phyloP scores from a whole-genome alignment of 177 flowering plant species.

The Tripterygium wilfordii region DNA sequence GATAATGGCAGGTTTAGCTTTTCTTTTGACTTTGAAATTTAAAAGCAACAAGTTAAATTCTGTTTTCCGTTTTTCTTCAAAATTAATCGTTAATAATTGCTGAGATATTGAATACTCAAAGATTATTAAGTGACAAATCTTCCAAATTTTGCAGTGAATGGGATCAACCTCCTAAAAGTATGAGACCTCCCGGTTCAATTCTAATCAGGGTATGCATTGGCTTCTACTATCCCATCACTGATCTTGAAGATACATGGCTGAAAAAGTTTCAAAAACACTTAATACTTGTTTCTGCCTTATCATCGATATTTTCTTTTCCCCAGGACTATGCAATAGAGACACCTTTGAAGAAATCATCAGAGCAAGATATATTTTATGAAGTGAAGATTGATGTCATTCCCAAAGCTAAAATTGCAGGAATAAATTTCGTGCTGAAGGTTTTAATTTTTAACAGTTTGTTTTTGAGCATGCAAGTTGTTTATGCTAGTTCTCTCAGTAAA shows the following conservation, averaged over 20 bases:
- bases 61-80: background rate
- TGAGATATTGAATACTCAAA: too few relatives aligned
- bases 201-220: slow-evolving; percentile 79
- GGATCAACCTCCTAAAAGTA: slow-evolving; percentile 92
- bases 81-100: background rate
- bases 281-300: too few relatives aligned
- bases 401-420: slow-evolving; percentile 45
- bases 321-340: slow-evolving; percentile 92
- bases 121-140: too few relatives aligned
- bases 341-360: slow-evolving; percentile 43
- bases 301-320: slow-evolving; percentile 7
- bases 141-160: slow-evolving; percentile 63
- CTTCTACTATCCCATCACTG: too few relatives aligned
- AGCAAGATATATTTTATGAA: slow-evolving; percentile 36
- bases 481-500: too few relatives aligned
- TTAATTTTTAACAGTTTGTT: too few relatives aligned
- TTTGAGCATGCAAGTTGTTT: slow-evolving; percentile 4
- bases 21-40: too few relatives aligned
- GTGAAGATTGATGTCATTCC: slow-evolving; percentile 43
- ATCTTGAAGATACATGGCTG: too few relatives aligned
- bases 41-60: too few relatives aligned
- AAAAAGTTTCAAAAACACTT: too few relatives aligned
- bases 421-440: slow-evolving; percentile 83
- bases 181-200: slow-evolving; percentile 80
- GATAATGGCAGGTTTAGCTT: slow-evolving; percentile 60